These are phyloP conservation scores for Ophiostoma australiae DNA, from an alignment of 2,329 filamentous ascomycete genomes.

Conservation along the genomic window DNA sequence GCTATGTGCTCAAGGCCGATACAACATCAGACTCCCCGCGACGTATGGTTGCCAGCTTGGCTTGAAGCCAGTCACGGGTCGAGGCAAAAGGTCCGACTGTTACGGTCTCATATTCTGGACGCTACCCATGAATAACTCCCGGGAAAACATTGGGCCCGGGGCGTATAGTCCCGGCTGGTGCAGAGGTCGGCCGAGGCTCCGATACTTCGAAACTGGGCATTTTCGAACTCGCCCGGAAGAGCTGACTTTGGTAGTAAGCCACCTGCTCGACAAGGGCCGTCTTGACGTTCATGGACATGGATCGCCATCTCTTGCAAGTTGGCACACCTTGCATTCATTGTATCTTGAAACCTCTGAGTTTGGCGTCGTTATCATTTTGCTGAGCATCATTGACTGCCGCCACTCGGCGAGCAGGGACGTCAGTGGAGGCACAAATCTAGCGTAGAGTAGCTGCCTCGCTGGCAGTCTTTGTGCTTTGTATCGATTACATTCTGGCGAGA, in stretches of 20 bases:
- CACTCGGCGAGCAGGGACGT: neutral
- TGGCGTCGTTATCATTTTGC: neutral
- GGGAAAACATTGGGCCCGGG: neutral
- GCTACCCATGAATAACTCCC: neutral
- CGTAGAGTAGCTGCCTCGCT: neutral
- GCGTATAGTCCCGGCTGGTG: neutral
- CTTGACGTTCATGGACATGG: neutral
- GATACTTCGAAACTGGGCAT: neutral
- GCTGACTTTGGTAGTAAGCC: neutral
- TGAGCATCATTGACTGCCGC: neutral
- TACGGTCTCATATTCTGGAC: neutral
- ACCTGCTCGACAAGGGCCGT: neutral
- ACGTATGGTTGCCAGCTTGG: neutral
- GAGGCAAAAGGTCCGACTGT: neutral
- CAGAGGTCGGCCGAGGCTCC: too few relatives aligned
- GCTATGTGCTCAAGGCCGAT: neutral
- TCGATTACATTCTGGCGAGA: neutral
- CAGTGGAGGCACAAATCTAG: neutral
- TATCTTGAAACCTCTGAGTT: neutral
- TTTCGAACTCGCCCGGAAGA: neutral
- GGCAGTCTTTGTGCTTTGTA: neutral
- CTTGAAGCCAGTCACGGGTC: neutral
- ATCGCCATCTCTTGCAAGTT: neutral
- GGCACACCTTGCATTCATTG: neutral
- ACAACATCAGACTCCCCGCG: neutral